Evolutionary conservation across 2,329 filamentous ascomycete species (phyloP).

Genomic region (Kalaharituber pfeilii): DNA sequence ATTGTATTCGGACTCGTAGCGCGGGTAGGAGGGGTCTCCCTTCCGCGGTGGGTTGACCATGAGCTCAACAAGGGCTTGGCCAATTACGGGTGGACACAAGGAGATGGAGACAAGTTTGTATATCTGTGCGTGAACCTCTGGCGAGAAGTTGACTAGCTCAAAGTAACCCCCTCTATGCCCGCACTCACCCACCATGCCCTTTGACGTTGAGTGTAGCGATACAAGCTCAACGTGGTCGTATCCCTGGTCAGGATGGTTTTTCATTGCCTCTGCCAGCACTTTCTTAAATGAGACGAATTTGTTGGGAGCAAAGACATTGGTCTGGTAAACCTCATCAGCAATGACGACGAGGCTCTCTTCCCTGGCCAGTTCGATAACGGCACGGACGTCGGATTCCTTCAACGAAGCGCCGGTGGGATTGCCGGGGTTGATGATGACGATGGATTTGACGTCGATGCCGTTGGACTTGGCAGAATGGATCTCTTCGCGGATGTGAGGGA

Average conservation of each 20-base stretch:
- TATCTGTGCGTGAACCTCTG: slow-evolving; percentile 73
- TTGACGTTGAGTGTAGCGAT: slow-evolving; percentile 82
- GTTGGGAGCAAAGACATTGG: slow-evolving; percentile 81
- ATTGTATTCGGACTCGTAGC: slow-evolving; percentile 67
- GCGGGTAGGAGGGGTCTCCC: slow-evolving; percentile 66
- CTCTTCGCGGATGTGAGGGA: slow-evolving; percentile 56
- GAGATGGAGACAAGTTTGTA: slow-evolving; percentile 98
- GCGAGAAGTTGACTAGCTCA: slow-evolving; percentile 79
- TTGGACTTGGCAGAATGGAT: slow-evolving; percentile 57
- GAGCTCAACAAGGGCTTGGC: slow-evolving; percentile 88
- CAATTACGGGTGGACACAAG: slow-evolving; percentile 85
- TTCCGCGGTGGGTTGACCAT: slow-evolving; percentile 89
- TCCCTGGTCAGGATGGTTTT: slow-evolving; percentile 51
- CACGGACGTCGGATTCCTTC: slow-evolving; percentile 57
- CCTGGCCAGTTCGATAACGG: slow-evolving; percentile 72
- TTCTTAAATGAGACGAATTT: slow-evolving; percentile 94
- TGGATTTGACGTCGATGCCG: slow-evolving; percentile 73
- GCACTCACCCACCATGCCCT: slow-evolving; percentile 98
- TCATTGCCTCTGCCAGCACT: slow-evolving; percentile 63
- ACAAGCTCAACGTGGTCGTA: slow-evolving; percentile 79
- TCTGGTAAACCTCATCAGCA: slow-evolving; percentile 97
- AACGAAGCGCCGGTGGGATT: slow-evolving; percentile 91
- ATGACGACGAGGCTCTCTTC: slow-evolving; percentile 75
- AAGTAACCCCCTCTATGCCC: slow-evolving; percentile 97
- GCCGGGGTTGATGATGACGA: slow-evolving; percentile 95